Evolutionary conservation across 352 stramenopile genomes (phyloP).

Genomic region (Phytophthora tentaculata): DNA sequence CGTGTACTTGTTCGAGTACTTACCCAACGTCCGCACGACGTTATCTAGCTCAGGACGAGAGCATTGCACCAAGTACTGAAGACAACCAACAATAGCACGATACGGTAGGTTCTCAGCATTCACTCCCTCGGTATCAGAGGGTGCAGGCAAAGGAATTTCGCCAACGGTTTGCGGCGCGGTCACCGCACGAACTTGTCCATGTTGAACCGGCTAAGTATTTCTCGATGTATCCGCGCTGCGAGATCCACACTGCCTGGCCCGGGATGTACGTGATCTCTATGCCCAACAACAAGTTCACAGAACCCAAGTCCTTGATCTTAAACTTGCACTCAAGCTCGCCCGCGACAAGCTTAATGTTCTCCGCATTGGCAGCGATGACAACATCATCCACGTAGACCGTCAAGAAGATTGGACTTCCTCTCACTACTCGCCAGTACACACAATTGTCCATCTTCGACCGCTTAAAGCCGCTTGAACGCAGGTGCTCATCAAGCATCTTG

Average conservation of each 20-base stretch:
- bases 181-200: no score
- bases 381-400: slow-evolving; percentile 2
- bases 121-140: no score
- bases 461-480: not conserved
- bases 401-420: not conserved
- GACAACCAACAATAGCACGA: not conserved
- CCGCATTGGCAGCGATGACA: slow-evolving; percentile 6
- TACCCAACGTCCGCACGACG: not conserved
- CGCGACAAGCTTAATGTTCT: not conserved
- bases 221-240: slow-evolving; percentile 3
- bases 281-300: not conserved
- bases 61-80: not conserved
- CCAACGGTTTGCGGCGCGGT: no score
- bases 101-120: not conserved
- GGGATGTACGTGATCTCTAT: no score
- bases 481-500: not conserved
- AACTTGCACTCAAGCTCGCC: slow-evolving; percentile 8
- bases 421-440: not conserved
- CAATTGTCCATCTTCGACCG: not conserved
- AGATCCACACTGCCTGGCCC: slow-evolving; percentile 3
- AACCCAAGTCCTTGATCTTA: slow-evolving; percentile 13
- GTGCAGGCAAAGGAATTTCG: no score
- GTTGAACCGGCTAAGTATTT: no score
- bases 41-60: not conserved
- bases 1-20: not conserved